Evolutionary conservation across 306 rosid species (phyloP).

Genomic region (Begonia peltatifolia): DNA sequence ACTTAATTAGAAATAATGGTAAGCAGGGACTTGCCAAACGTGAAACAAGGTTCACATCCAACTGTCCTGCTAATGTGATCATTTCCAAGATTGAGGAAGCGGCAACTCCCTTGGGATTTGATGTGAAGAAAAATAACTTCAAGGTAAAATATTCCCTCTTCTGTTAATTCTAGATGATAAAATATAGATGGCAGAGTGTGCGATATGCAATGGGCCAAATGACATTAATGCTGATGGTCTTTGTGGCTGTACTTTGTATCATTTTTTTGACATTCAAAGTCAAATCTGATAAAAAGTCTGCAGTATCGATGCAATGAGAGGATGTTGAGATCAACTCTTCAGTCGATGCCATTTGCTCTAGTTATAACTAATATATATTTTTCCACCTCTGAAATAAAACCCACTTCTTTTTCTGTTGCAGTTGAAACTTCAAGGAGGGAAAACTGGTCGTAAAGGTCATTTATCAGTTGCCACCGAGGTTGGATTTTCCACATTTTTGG

Average conservation of each 20-base stretch:
- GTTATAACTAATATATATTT: too few species aligned
- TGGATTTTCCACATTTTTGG: not conserved
- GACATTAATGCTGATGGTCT: too few species aligned
- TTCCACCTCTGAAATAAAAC: too few species aligned
- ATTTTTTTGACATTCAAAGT: too few species aligned
- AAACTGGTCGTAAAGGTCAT: constrained; percentile 87
- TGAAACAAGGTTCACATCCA: constrained; percentile 86
- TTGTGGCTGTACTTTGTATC: too few species aligned
- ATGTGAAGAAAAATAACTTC: constrained; percentile 71
- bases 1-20: too few species aligned
- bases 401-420: constrained; percentile 15
- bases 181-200: not conserved
- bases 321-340: too few species aligned
- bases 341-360: too few species aligned
- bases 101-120: constrained; percentile 83
- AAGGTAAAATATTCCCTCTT: constrained; percentile 34
- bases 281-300: too few species aligned
- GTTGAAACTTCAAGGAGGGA: constrained; percentile 88
- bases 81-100: constrained; percentile 67
- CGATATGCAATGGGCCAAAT: not conserved
- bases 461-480: constrained; percentile 90
- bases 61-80: constrained; percentile 77
- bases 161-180: constrained; percentile 4
- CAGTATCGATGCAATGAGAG: too few species aligned
- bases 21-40: constrained; percentile 68